Base-by-base conservation (phyloP, 129 eudicot species). In the Gnaphalium uliginosum region DNA sequence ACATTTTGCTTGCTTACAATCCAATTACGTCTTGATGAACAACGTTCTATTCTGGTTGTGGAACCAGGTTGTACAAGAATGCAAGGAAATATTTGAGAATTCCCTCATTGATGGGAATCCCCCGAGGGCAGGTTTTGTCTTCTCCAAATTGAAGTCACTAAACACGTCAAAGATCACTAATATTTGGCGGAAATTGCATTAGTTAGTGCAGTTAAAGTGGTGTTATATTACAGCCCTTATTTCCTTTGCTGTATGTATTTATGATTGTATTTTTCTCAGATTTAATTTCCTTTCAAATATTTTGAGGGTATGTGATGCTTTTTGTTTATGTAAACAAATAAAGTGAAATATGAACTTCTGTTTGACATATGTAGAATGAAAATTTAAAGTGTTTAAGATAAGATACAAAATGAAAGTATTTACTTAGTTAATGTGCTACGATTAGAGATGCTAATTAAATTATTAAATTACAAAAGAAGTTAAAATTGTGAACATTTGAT, bases 51-150 rank as follows among this genome's bases (percentile, higher is more conserved):
- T 72, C 32, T 50, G 30, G 53, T 64, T 23, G 4, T 2, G 25
- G 72, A 46, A 76, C 79, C 89, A 94, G 99, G 97, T 91, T 56
- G 92, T 94, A 68, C 99, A 86, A 75, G 99, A 94, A 81, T 94
- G 99, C 88, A 94, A 87, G 84, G 98, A 90, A 66, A 94, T 94
- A 10, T 94, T 85, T 15, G 92, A 89, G 69, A 76, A 91, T 54
- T 84, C 99, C 4, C 81, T 94, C 35, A 90, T 94, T 48, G 97
- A 92, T 67, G 99, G 97, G 32, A 87, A 90, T 60, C 97, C 99
- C 54, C 90, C 97, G 0, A 87, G 90, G 76, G 70, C 86, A 41
- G 99, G 97, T 68, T 94, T 91, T 77, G 89, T 94, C 26, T 94
- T 94, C 77, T 85, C 99, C 17, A 85, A 85, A 71, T 93, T 90